These are phyloP conservation scores for Kazachstania bromeliacearum DNA, from an alignment of 805 yeast species.

Conservation along the genomic window DNA sequence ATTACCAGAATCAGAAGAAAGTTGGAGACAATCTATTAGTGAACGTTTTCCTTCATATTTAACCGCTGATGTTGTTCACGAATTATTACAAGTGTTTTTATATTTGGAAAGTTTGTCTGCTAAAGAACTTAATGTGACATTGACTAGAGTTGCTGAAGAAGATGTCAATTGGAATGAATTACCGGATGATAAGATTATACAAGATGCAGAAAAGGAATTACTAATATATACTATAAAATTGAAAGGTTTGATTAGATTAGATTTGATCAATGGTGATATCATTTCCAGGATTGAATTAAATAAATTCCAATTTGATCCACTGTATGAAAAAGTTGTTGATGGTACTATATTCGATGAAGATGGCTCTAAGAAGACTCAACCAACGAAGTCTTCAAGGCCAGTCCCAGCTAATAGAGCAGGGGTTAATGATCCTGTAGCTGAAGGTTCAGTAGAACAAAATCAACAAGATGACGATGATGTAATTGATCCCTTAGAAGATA, in stretches of 20 bases:
- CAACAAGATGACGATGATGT: not conserved
- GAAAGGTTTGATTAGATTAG: constrained; percentile 20
- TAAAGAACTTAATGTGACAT: constrained; percentile 10
- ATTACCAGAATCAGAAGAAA: constrained; percentile 16
- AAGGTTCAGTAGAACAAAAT: not conserved
- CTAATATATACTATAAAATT: constrained; percentile 23
- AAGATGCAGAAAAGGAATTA: constrained; percentile 17
- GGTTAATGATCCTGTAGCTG: not conserved
- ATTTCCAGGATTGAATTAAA: constrained; percentile 18
- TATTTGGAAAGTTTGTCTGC: constrained; percentile 23
- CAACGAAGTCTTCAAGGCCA: not conserved
- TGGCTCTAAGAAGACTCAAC: constrained; percentile 2
- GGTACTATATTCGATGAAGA: constrained; percentile 16
- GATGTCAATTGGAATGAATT: constrained; percentile 20
- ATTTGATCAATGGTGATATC: constrained; percentile 11
- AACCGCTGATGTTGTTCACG: constrained; percentile 6
- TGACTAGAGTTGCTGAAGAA: constrained; percentile 22
- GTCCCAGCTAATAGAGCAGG: not conserved
- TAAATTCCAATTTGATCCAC: constrained; percentile 18
- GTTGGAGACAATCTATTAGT: constrained; percentile 14
- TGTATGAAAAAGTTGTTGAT: constrained; percentile 17
- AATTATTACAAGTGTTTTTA: constrained; percentile 16
- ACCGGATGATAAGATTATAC: constrained; percentile 4
- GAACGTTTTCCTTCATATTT: constrained; percentile 12
- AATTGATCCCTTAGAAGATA: constrained; percentile 7